phyloP scores from a whole-genome alignment of 345 rosid genomes.

The Populus euphratica region DNA sequence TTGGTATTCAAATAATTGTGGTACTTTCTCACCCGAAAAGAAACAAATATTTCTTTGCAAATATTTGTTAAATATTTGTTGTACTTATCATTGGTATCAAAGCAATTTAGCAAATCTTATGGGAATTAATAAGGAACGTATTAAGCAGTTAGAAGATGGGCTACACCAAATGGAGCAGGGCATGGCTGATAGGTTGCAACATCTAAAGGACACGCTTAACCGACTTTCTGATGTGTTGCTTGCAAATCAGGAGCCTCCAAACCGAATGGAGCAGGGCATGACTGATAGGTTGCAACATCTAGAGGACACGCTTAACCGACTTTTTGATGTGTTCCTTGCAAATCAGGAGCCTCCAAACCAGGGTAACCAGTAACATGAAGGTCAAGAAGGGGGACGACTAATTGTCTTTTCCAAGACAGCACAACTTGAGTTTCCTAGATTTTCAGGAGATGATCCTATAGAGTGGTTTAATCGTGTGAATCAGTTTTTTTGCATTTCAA shows the following conservation, averaged over 20 bases:
- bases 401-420: not conserved
- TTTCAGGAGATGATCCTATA: not conserved
- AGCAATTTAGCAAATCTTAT: too few species aligned
- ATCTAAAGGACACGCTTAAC: too few species aligned
- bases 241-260: too few species aligned
- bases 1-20: too few species aligned
- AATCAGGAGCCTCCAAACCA: not conserved
- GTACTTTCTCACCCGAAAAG: not conserved
- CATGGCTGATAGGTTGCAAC: too few species aligned
- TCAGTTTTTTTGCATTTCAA: not conserved
- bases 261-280: not conserved
- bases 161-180: too few species aligned
- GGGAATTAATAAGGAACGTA: not conserved
- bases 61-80: too few species aligned
- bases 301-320: not conserved
- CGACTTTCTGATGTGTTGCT: too few species aligned
- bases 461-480: not conserved
- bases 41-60: too few species aligned
- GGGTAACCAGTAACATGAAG: not conserved
- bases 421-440: slow-evolving; percentile 3
- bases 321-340: not conserved
- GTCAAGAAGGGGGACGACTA: not conserved
- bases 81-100: too few species aligned
- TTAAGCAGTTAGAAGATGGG: not conserved
- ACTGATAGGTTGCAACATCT: not conserved